Base-by-base conservation (phyloP, 2,329 filamentous ascomycete genomes). In the Fusarium foetens region DNA sequence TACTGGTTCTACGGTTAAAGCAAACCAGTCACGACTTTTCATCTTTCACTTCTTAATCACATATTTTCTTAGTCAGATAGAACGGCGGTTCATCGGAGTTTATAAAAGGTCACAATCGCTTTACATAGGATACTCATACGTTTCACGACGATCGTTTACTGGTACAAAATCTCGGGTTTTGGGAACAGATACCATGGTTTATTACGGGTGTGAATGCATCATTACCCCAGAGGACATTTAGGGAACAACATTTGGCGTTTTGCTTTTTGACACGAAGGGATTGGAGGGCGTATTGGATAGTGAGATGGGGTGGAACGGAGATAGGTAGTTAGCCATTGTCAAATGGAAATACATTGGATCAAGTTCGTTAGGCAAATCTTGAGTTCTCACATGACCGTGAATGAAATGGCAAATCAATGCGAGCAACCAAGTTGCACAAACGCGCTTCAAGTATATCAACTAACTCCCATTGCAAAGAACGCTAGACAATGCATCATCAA, bases 1-100 rank as follows among this genome's bases (percentile, higher is more conserved):
- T 90, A 90, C 81, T 90, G 88, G 87, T 85, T 90, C 77, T 90
- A 84, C 74, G 84, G 80, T 25, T 83, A 79, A 77, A 48, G 35
- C 25, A 31, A 38, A 2, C 6, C 17, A 8, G 17, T 8, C 8
- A 13, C 51, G 23, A 36, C 23, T 41, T 38, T 42, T 51, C 52
- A 55, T 17, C 25, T 48, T 42, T 38, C 58, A 48, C 48, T 75
- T 76, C 58, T 58, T 70, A 59, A 58, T 65, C 58, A 71, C 45
- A 74, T 74, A 71, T 48, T 62, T 63, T 35, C 19, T 59, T 48
- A 55, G 35, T 49, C 41, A 25, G 49, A 70, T 72, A 75, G 73
- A 75, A 69, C 23, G 60, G 61, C 71, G 63, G 52, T 58, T 53
- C 52, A 68, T 45, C 52, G 74, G 74, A 73, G 74, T 76, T 72